Evolutionary conservation across 768 basidiomycete genomes (phyloP), one percentile per base, ranked within the genome.

Genomic region (Flagelloscypha sp.): DNA sequence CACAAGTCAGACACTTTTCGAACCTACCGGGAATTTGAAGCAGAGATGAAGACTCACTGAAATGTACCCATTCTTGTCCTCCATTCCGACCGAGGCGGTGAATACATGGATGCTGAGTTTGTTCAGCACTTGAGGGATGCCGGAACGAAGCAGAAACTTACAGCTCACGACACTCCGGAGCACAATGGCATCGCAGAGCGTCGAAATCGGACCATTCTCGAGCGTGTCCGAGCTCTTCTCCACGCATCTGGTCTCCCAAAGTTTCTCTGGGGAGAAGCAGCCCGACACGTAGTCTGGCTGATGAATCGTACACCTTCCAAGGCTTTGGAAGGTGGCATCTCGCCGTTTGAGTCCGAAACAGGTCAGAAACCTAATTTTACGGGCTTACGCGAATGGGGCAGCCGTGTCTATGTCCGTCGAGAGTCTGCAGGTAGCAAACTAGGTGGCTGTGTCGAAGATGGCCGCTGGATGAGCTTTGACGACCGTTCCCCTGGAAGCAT

Each of bases 161-260:
- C 63, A 1, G 48, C 59, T 1, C 62, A 65, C 13, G 54, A 72
- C 39, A 65, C 62, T 0, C 68, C 61, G 0, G 48, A 63, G 34
- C 54, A 70, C 25, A 72, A 72, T 36, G 65, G 70, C 0, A 43
- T 70, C 9, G 59, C 68, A 0, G 59, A 73, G 45, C 47, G 57
- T 6, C 43, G 50, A 2, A 72, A 69, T 40, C 46, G 58, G 6
- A 63, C 57, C 0, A 41, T 64, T 7, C 12, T 60, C 3, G 56
- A 68, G 27, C 36, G 48, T 6, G 50, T 57, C 0, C 49, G 51
- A 0, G 59, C 65, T 0, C 39, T 72, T 42, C 35, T 68, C 3
- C 56, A 63, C 40, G 45, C 43, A 1, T 51, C 54, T 21, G 49
- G 56, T 1, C 35, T 69, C 2, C 66, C 64, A 1, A 45, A 42